phyloP scores from a whole-genome alignment of 345 rosid species.

The Hevea brasiliensis region DNA sequence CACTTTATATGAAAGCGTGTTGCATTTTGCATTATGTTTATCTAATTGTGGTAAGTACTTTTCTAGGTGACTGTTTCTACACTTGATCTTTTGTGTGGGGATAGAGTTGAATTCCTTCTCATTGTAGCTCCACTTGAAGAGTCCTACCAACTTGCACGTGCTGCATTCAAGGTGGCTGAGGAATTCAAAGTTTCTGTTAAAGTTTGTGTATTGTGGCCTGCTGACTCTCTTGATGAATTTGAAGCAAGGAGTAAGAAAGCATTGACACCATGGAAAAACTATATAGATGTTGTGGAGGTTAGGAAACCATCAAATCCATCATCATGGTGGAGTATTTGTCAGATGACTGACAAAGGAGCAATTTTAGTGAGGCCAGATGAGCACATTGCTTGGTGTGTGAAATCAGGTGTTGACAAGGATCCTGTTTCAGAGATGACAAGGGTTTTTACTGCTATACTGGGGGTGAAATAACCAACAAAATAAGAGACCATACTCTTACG shows the following conservation, averaged over 20 bases:
- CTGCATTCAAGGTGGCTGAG: conserved; percentile 50
- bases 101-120: conserved; percentile 79
- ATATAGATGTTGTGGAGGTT: conserved; percentile 57
- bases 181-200: conserved; percentile 51
- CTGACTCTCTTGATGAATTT: conserved; percentile 25
- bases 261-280: conserved; percentile 63
- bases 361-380: conserved; percentile 80
- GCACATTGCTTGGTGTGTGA: conserved; percentile 76
- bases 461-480: conserved; percentile 18
- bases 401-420: conserved; percentile 43
- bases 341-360: conserved; percentile 65
- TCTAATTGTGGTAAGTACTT: not conserved
- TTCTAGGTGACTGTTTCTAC: conserved; percentile 58
- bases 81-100: conserved; percentile 62
- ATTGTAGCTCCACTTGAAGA: conserved; percentile 62
- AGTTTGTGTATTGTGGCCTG: conserved; percentile 71
- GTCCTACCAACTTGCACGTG: conserved; percentile 67
- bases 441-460: conserved; percentile 55
- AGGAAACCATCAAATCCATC: conserved; percentile 34
- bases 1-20: not conserved
- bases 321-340: conserved; percentile 80
- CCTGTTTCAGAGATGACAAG: conserved; percentile 50
- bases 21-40: not conserved
- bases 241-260: conserved; percentile 40
- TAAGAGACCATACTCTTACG: not conserved